Evolutionary conservation across 495 filamentous ascomycete species (phyloP), one percentile per base, ranked within the genome.

Genomic region (Achaetomiella virescens): DNA sequence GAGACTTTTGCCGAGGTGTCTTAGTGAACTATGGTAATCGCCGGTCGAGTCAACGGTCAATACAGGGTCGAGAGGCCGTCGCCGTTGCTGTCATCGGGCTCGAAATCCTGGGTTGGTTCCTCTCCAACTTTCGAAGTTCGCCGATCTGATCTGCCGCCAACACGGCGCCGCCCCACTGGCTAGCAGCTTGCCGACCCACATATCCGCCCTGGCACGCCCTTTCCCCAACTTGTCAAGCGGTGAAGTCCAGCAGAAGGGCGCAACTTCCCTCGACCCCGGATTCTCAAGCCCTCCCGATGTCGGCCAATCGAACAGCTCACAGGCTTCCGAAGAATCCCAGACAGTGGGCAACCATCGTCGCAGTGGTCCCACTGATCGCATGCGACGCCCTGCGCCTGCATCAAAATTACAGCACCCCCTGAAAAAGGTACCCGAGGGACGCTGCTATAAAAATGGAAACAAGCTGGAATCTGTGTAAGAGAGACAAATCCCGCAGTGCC

Each of bases 401-500:
- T 60, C 50, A 54, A 57, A 58, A 31, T 44, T 31, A 61, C 48
- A 52, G 27, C 49, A 48, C 45, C 54, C 54, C 54, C 55, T 31
- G 27, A 31, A 49, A 41, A 41, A n/a, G 8, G 21, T 40, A 27
- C 38, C 54, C 48, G 40, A 52, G 24, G 24, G 41, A 11, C 10
- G 21, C 1, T 42, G 43, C 15, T 43, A 54, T 59, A 61, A 53
- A n/a, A 52, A 67, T 65, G 62, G 65, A 67, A 56, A 44, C 48
- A 2, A 55, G 55, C 27, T 29, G 44, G 21, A 43, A 54, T 18
- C 29, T 47, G 52, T 64, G 65, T 67, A 67, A 63, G 65, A 48
- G 22, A 45, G 18, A 43, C 47, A 52, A 50, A 60, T 29, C 42
- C 54, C 54, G 20, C 54, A 57, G 46, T 25, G 29, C 12, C 15